Base-by-base conservation (phyloP, 345 rosid species). In the Eucalyptus cloeziana region DNA sequence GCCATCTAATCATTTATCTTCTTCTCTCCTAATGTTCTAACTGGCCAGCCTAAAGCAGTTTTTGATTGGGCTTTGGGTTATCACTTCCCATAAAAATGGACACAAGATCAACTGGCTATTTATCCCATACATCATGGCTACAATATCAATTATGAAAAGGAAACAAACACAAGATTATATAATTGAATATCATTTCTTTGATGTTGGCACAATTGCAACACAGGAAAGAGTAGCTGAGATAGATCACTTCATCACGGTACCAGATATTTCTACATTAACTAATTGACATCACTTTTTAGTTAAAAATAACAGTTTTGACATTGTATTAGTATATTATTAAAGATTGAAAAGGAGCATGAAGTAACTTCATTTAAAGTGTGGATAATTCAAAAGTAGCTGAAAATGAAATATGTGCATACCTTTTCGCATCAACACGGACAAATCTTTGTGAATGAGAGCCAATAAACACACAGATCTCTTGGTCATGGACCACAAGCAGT, bases 391-490 rank as follows among this genome's bases (percentile, higher is more conserved):
- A 54, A 37, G 9, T 47, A 90, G 54, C 67, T 60, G 52, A 60
- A n/a, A 76, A 43, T 86, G 86, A 52, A 49, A 54, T 30, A 87
- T 67, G 25, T 43, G 37, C 89, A 85, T 92, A 97, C 99, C 98
- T 96, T 89, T 92, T 93, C 43, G 96, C 98, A 86, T 95, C 91
- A 87, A 97, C 86, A 88, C 99, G 94, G 17, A 93, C 88, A 92
- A 98, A 97, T 85, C 92, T 96, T 60, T 92, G 93, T 8, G 99
- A 94, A 91, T 98, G 99, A 87, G 99, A 97, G 90, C 99, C 99
- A 92, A 97, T 92, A 92, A 98, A 95, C 62, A 97, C 85, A 94
- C 93, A 96, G 85, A 93, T 86, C 90, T 97, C 95, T 3, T 93
- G 92, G 85, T 92, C 92, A 90, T 91, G 94, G 87, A 94, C 90